Conservation (phyloP, 1,284 basidiomycete genomes). For the Microbotryum violaceum region DNA sequence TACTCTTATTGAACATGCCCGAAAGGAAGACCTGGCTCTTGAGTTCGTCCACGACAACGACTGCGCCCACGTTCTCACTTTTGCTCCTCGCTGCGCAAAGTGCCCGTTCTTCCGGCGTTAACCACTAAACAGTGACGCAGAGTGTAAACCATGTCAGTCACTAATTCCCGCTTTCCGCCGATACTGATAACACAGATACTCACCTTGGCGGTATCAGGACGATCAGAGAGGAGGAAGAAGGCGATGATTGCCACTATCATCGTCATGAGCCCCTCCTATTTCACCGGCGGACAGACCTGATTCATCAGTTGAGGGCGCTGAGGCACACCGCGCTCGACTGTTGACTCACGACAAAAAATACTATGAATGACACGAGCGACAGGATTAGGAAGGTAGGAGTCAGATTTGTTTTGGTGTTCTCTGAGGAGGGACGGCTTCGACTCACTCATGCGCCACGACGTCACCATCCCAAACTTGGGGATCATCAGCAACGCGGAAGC, state of each 20-base stretch:
- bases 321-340: too few relatives aligned
- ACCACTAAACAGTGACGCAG: too few relatives aligned
- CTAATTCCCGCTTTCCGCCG: too few relatives aligned
- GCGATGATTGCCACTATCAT: slow-evolving; percentile 37
- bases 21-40: slow-evolving; percentile 22
- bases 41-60: slow-evolving; percentile 33
- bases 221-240: slow-evolving; percentile 39
- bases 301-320: background rate
- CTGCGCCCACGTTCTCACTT: slow-evolving; percentile 37
- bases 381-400: slow-evolving; percentile 1
- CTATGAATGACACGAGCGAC: background rate
- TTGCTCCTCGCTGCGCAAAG: slow-evolving; percentile 33
- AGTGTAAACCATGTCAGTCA: too few relatives aligned
- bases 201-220: slow-evolving; percentile 37
- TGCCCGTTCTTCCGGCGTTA: slow-evolving; percentile 9
- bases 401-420: too few relatives aligned
- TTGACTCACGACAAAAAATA: slow-evolving; percentile 29
- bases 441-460: slow-evolving; percentile 3
- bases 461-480: slow-evolving; percentile 8
- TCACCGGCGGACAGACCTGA: too few relatives aligned
- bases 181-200: background rate
- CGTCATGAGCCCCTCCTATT: slow-evolving; percentile 40
- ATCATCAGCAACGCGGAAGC: slow-evolving; percentile 35
- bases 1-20: slow-evolving; percentile 32
- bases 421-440: too few relatives aligned